phyloP scores from a whole-genome alignment of 1,139 yeast genomes.

The Hansenula lynferdii region DNA sequence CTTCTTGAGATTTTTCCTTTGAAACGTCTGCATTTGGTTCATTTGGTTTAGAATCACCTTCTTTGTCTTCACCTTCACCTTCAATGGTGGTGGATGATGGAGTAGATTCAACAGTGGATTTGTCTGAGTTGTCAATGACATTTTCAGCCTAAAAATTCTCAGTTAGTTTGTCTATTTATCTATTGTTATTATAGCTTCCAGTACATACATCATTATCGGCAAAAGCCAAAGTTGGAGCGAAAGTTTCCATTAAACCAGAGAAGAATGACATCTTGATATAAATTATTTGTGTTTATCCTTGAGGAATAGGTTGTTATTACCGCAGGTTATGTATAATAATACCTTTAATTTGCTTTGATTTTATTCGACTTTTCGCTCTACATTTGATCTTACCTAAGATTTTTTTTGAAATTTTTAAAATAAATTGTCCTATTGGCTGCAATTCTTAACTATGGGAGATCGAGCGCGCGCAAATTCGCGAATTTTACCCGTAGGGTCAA shows the following conservation, averaged over 20 bases:
- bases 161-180: neutral
- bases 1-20: neutral
- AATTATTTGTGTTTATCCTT: no score
- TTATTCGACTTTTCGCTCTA: neutral
- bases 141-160: neutral
- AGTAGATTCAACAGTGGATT: no score
- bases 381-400: neutral
- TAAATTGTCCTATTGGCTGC: slow-evolving; percentile 9
- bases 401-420: slow-evolving; percentile 8
- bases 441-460: neutral
- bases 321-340: no score
- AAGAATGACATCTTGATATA: slow-evolving; percentile 57
- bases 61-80: slow-evolving; percentile 24
- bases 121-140: no score
- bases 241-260: slow-evolving; percentile 45
- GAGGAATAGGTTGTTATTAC: no score
- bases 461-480: no score
- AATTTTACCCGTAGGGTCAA: no score
- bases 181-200: neutral
- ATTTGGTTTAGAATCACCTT: slow-evolving; percentile 36
- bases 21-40: slow-evolving; percentile 48
- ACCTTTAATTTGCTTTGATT: neutral
- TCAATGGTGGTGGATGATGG: no score
- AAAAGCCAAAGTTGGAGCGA: slow-evolving; percentile 74
- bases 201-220: slow-evolving; percentile 48